Percentiles rank a stretch among this genome's conserved stretches.
phyloP scores from a whole-genome alignment of 768 basidiomycete genomes.

The Rhodosporidiobolus sp. region DNA sequence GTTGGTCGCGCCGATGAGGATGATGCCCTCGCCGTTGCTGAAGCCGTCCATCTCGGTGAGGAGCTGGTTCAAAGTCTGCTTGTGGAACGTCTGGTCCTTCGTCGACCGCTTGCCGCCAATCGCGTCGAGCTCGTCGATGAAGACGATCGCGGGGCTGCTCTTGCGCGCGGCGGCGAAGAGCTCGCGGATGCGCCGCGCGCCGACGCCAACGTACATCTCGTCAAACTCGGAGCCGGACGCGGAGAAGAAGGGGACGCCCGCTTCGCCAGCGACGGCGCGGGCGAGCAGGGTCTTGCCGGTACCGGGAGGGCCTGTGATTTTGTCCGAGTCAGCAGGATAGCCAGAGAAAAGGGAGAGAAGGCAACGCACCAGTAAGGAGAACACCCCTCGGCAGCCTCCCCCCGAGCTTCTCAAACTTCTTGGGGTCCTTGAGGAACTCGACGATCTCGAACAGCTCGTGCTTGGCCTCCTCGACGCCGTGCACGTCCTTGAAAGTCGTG shows the following conservation, averaged over 20 bases:
- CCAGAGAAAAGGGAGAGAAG: neutral
- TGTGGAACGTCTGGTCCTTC: conserved; percentile 58
- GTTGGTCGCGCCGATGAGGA: conserved; percentile 89
- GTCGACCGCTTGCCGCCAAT: conserved; percentile 61
- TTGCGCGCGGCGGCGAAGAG: conserved; percentile 90
- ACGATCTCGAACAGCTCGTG: conserved; percentile 86
- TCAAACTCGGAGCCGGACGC: conserved; percentile 96
- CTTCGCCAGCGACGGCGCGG: conserved; percentile 93
- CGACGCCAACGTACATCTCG: conserved; percentile 74
- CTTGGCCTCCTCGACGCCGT: conserved; percentile 96
- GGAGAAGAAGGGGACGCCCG: conserved; percentile 95
- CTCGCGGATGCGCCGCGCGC: conserved; percentile 91
- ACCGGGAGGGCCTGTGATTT: conserved; percentile 70
- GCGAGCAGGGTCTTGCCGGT: conserved; percentile 99
- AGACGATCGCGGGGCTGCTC: conserved; percentile 93
- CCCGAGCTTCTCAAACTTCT: conserved; percentile 81
- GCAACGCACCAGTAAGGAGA: conserved; percentile 55
- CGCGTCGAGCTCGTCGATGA: conserved; percentile 64
- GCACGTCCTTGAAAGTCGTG: conserved; percentile 93
- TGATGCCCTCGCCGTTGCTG: conserved; percentile 80
- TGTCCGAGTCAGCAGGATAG: neutral
- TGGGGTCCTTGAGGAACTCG: conserved; percentile 89
- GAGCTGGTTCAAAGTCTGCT: conserved; percentile 79
- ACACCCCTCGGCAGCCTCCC: conserved; percentile 94
- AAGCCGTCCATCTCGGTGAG: conserved; percentile 98